These are phyloP conservation scores for Monilinia laxa DNA, from an alignment of 2,329 filamentous ascomycete genomes.

Conservation along the genomic window DNA sequence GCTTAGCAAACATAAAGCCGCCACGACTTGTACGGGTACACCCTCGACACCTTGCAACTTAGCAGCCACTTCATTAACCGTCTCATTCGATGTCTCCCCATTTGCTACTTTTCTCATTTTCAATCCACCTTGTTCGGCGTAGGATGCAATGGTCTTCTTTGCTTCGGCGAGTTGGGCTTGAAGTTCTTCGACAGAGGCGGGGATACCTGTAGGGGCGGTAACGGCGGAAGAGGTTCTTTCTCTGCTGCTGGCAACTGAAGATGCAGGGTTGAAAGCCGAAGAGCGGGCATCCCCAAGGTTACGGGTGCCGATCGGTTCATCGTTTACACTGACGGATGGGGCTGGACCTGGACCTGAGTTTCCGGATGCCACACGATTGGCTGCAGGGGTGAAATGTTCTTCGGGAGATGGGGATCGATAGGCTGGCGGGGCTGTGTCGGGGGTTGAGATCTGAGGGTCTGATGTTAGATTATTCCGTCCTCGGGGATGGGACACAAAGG, in stretches of 20 bases:
- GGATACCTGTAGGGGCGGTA: constrained; percentile 46
- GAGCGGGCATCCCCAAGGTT: constrained; percentile 60
- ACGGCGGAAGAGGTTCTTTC: constrained; percentile 43
- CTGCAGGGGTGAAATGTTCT: constrained; percentile 38
- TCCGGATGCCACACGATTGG: constrained; percentile 35
- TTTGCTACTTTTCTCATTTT: constrained; percentile 73
- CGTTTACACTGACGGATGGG: constrained; percentile 44
- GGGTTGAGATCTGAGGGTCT: constrained; percentile 28
- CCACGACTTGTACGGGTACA: constrained; percentile 83
- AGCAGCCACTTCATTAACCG: constrained; percentile 52
- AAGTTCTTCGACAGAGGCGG: constrained; percentile 55
- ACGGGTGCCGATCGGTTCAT: constrained; percentile 45
- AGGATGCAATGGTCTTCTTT: constrained; percentile 66
- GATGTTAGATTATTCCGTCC: constrained; percentile 9
- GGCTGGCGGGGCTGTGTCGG: constrained; percentile 44
- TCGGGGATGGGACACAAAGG: constrained; percentile 2
- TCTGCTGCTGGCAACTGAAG: constrained; percentile 28
- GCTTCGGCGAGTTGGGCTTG: constrained; percentile 73
- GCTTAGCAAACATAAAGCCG: constrained; percentile 79
- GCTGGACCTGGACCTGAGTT: constrained; percentile 34
- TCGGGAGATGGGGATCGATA: constrained; percentile 57
- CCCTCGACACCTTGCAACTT: constrained; percentile 57
- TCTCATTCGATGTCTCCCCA: constrained; percentile 49
- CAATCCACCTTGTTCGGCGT: constrained; percentile 70
- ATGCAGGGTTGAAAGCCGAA: constrained; percentile 70